Evolutionary conservation across 495 filamentous ascomycete genomes (phyloP).

Genomic region (Hamigera avellanea): DNA sequence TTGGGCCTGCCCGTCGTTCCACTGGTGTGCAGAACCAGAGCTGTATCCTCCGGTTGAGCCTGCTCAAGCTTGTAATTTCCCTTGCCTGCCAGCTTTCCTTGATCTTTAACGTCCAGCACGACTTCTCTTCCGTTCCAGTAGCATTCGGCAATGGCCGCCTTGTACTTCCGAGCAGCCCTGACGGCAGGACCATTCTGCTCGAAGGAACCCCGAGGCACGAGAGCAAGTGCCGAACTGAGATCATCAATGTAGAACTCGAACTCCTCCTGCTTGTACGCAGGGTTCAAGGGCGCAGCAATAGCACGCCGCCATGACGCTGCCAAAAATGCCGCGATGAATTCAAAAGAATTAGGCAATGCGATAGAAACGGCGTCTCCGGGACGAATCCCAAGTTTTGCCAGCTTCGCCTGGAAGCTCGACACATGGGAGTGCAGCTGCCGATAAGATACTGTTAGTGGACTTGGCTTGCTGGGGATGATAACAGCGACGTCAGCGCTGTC

Average conservation of each 20-base stretch:
- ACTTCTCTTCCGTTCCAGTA: constrained; percentile 63
- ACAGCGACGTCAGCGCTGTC: constrained; percentile 40
- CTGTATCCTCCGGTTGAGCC: constrained; percentile 52
- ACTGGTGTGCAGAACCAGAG: constrained; percentile 63
- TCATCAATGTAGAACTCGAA: constrained; percentile 88
- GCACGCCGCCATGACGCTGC: constrained; percentile 65
- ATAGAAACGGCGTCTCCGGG: constrained; percentile 60
- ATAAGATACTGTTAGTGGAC: constrained; percentile 52
- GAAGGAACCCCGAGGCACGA: constrained; percentile 61
- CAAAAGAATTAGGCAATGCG: constrained; percentile 65
- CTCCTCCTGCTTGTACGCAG: constrained; percentile 74
- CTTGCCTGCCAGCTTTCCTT: constrained; percentile 50
- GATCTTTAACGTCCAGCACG: constrained; percentile 62
- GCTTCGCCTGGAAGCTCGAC: constrained; percentile 53
- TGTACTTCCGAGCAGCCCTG: constrained; percentile 59
- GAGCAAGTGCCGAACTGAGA: constrained; percentile 59
- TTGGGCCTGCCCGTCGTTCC: constrained; percentile 79
- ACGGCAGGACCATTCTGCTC: constrained; percentile 52
- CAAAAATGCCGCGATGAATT: constrained; percentile 74
- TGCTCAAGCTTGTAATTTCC: constrained; percentile 33
- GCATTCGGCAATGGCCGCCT: constrained; percentile 68
- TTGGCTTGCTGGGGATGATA: constrained; percentile 51
- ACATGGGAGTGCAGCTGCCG: constrained; percentile 48
- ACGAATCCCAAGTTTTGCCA: constrained; percentile 57
- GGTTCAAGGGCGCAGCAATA: constrained; percentile 71